Evolutionary conservation across 176 grass and related monocot species (phyloP).

Genomic region (Carex pumila): DNA sequence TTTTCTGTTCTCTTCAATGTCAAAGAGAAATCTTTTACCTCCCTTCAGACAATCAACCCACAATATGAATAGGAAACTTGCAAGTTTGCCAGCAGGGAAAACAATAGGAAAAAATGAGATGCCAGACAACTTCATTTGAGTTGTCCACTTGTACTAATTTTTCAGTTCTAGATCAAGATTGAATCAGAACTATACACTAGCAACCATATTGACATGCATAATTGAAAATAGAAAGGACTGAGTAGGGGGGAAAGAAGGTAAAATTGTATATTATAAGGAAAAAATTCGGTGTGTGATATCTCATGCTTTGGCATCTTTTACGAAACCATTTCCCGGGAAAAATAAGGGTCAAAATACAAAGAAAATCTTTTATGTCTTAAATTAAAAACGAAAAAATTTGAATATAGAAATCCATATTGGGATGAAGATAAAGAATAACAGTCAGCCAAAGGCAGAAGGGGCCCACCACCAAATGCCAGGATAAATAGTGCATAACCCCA

Average conservation of each 20-base stretch:
- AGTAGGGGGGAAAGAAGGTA: neutral
- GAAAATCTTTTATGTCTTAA: neutral
- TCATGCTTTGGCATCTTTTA: neutral
- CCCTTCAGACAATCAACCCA: neutral
- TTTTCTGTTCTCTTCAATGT: neutral
- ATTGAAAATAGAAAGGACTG: neutral
- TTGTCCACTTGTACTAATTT: neutral
- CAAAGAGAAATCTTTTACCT: neutral
- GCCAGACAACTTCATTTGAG: neutral
- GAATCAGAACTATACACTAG: neutral
- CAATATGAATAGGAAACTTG: neutral
- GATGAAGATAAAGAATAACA: neutral
- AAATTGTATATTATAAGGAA: neutral
- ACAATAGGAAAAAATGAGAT: neutral
- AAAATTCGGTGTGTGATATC: neutral
- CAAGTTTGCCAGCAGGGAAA: neutral
- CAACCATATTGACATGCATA: neutral
- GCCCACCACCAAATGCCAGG: neutral
- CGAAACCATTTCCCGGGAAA: neutral
- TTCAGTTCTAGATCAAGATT: neutral
- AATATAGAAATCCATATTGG: neutral
- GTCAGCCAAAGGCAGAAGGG: constrained; percentile 6
- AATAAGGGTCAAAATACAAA: neutral
- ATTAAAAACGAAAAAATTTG: neutral
- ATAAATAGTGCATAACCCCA: constrained; percentile 12